Conservation (phyloP, 352 stramenopile species). For the Pseudoperonospora humuli region DNA sequence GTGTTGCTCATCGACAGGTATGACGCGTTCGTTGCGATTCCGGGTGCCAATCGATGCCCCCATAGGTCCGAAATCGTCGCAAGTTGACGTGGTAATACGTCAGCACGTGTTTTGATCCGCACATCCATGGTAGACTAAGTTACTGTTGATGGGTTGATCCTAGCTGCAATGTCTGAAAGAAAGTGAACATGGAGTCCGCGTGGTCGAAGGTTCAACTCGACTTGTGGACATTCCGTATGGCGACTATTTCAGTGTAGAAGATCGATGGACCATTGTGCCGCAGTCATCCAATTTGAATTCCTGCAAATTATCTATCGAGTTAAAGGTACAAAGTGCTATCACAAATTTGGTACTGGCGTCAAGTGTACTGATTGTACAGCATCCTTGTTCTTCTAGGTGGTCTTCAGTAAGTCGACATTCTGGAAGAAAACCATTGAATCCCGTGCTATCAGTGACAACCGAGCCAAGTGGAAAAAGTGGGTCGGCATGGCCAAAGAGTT, state of each 20-base stretch:
- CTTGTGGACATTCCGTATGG: conserved; percentile 82
- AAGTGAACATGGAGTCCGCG: conserved; percentile 27
- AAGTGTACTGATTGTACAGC: conserved; percentile 1
- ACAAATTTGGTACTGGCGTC: not conserved
- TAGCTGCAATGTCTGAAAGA: conserved; percentile 62
- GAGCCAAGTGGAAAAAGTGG: conserved; percentile 65
- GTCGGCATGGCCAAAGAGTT: conserved; percentile 52
- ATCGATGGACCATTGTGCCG: conserved; percentile 70
- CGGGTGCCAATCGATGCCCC: conserved; percentile 68
- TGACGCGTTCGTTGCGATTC: conserved; percentile 66
- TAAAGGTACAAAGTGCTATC: conserved; percentile 37
- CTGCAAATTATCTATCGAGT: conserved; percentile 67
- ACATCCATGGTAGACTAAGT: not conserved
- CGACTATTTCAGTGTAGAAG: conserved; percentile 83
- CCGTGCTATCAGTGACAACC: conserved; percentile 66
- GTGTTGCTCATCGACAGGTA: conserved; percentile 17
- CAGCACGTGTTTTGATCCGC: not conserved
- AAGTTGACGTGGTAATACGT: conserved; percentile 59
- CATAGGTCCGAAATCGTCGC: conserved; percentile 74
- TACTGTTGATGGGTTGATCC: not conserved
- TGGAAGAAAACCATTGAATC: conserved; percentile 78
- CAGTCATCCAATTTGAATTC: conserved; percentile 27
- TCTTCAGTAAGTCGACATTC: conserved; percentile 79
- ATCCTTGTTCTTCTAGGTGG: conserved; percentile 28
- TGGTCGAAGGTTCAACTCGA: conserved; percentile 71